These are phyloP conservation scores for Cyberlindnera nakhonratchasimensis DNA, from an alignment of 805 yeast species.

Conservation along the genomic window DNA sequence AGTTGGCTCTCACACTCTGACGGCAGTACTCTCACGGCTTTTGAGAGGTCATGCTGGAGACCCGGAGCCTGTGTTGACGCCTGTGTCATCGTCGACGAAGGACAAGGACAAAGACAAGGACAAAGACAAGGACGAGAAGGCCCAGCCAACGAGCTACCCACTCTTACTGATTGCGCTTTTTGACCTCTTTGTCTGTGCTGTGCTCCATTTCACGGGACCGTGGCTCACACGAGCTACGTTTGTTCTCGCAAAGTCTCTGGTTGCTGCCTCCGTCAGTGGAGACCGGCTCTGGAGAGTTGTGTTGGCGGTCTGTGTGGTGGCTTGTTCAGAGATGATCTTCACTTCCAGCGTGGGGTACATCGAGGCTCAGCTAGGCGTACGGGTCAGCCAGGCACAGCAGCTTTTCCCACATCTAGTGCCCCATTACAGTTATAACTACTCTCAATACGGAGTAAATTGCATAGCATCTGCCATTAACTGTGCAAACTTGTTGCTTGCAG, in stretches of 20 bases:
- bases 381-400: constrained; percentile 11
- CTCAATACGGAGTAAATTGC: constrained; percentile 4
- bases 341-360: constrained; percentile 10
- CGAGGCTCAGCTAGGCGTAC: constrained; percentile 9
- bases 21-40: constrained; percentile 7
- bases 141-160: constrained; percentile 8
- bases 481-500: constrained; percentile 22
- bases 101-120: constrained; percentile 8
- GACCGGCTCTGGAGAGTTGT: constrained; percentile 12
- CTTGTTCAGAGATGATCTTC: constrained; percentile 14
- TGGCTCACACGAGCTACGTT: constrained; percentile 21
- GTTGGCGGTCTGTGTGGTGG: constrained; percentile 12
- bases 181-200: constrained; percentile 18
- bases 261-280: constrained; percentile 23
- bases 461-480: constrained; percentile 11
- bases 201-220: constrained; percentile 23
- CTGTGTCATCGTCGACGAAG: constrained; percentile 1
- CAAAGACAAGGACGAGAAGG: constrained; percentile 8
- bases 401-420: constrained; percentile 24
- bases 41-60: constrained; percentile 3
- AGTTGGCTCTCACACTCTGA: constrained; percentile 4
- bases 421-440: constrained; percentile 3
- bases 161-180: constrained; percentile 18
- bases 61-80: background rate
- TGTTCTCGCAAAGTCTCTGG: constrained; percentile 24